Percentiles rank a stretch among this genome's conserved stretches.
Conservation (phyloP, 1,284 basidiomycete species). For the Gymnopus androsaceus region DNA sequence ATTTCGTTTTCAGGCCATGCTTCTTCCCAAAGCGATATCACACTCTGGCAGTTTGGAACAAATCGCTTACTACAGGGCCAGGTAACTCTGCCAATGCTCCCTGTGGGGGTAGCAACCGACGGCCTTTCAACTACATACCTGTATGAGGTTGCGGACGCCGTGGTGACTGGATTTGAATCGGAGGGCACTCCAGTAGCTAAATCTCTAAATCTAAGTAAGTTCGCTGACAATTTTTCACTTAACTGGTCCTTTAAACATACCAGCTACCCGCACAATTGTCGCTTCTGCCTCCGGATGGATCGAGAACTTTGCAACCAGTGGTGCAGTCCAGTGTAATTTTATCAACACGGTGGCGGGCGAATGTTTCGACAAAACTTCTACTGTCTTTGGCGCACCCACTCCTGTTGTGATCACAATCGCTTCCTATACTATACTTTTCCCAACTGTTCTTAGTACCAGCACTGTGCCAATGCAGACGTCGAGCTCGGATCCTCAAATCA, state of each 20-base stretch:
- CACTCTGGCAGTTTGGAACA: conserved; percentile 5
- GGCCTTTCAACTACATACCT: not conserved
- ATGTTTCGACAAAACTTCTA: not conserved
- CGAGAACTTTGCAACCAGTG: not conserved
- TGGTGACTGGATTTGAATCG: not conserved
- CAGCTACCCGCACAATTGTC: not conserved
- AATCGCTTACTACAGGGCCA: not conserved
- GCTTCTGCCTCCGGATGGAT: conserved; percentile 1
- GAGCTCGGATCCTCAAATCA: not conserved
- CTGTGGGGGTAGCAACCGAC: not conserved
- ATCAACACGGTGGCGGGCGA: not conserved
- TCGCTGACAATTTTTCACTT: too few relatives aligned
- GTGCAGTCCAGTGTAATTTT: not conserved
- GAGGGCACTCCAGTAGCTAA: not conserved
- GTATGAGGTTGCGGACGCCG: not conserved
- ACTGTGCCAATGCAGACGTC: not conserved
- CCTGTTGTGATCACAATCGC: not conserved
- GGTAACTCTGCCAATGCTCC: not conserved
- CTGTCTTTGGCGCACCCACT: not conserved
- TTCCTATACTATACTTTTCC: not conserved
- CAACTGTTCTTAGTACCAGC: not conserved
- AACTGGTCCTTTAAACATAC: too few relatives aligned
- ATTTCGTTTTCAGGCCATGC: not conserved
- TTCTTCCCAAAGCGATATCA: not conserved
- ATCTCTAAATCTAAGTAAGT: too few relatives aligned